Base-by-base conservation (phyloP, 2,329 filamentous ascomycete species). In the Dichotomopilus funicola region DNA sequence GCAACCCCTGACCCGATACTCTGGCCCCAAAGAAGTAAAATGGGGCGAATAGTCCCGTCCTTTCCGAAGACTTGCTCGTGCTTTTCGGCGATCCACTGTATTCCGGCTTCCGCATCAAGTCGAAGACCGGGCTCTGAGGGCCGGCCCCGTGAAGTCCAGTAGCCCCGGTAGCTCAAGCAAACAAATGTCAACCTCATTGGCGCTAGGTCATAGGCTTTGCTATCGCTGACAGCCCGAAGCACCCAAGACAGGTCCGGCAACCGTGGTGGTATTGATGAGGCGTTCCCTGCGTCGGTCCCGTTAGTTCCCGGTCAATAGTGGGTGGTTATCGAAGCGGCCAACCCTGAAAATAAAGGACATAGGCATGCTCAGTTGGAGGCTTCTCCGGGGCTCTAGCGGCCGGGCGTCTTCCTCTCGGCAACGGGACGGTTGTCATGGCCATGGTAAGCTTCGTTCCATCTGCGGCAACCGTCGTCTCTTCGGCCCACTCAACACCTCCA, bases 1-100 rank as follows among this genome's bases (percentile, higher is more conserved):
- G 85, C 87, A 43, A 91, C 80, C 1, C 85, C 88, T 33, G 84
- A 81, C 1, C 89, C 88, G 53, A 91, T 83, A 60, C 85, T 89
- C 68, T 91, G 88, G 0, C 88, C 88, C 87, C 88, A 91, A 9
- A 91, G 70, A 1, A 90, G 65, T 1, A 89, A 58, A 6, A 72
- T 64, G n/a, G 75, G 71, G 6, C 68, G 58, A 12, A 73, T 70
- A 47, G 61, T 66, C 47, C 59, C 59, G 31, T 27, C 63, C 54
- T 48, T 36, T 54, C 56, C 57, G 57, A 59, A 59, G 38, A 33
- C 64, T 41, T 62, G 65, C 40, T 62, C 61, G 53, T 79, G 74
- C 31, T 70, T 59, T 13, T 77, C 64, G 4, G 73, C 72, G 31
- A 87, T 76, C 85, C 86, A 89, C 8, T 72, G 63, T 27, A 88